Percentiles rank a stretch among this genome's conserved stretches.
These are phyloP conservation scores for Penicillium sp. DNA, from an alignment of 2,329 filamentous ascomycete genomes.

Conservation along the genomic window DNA sequence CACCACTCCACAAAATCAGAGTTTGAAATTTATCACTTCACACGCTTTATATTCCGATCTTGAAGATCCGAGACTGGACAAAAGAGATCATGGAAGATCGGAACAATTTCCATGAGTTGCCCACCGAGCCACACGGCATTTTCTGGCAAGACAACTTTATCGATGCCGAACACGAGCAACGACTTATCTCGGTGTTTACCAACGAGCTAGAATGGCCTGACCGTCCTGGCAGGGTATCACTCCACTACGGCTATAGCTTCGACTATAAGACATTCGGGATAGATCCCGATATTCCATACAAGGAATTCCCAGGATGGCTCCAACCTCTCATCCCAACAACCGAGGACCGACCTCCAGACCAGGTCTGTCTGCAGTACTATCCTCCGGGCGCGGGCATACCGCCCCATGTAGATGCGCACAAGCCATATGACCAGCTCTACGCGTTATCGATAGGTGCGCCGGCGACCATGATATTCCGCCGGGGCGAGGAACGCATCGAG, in stretches of 20 bases:
- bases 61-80: background rate
- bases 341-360: constrained; percentile 50
- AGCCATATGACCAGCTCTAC: constrained; percentile 40
- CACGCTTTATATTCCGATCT: background rate
- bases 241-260: constrained; percentile 58
- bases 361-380: constrained; percentile 61
- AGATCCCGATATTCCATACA: constrained; percentile 50
- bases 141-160: constrained; percentile 50
- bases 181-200: constrained; percentile 46
- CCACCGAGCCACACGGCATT: constrained; percentile 25
- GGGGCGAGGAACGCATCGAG: constrained; percentile 35
- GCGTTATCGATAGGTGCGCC: constrained; percentile 32
- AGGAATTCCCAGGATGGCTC: constrained; percentile 53
- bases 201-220: constrained; percentile 49
- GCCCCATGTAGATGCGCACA: constrained; percentile 60
- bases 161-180: constrained; percentile 43
- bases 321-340: constrained; percentile 46
- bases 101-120: constrained; percentile 20
- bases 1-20: background rate
- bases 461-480: constrained; percentile 31
- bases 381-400: constrained; percentile 59
- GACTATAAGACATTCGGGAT: constrained; percentile 59
- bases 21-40: background rate
- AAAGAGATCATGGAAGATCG: background rate
- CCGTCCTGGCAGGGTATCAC: constrained; percentile 46